Base-by-base conservation (phyloP, 2,329 filamentous ascomycete genomes). In the Aspergillus sergii region DNA sequence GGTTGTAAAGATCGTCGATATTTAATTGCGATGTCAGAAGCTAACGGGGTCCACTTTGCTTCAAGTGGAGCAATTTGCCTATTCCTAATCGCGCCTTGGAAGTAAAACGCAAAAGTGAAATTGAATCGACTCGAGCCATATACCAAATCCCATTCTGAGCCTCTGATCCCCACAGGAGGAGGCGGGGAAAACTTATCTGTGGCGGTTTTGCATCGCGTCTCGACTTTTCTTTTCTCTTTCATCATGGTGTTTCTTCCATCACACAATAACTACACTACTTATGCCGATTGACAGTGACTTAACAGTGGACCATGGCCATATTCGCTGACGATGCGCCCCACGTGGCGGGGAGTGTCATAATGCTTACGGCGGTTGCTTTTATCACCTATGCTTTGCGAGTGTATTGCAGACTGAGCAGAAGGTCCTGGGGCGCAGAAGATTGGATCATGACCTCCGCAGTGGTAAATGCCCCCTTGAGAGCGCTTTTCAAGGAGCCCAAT, bases 391-490 rank as follows among this genome's bases (percentile, higher is more conserved):
- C 57, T 0, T 34, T 70, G 57, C 69, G 69, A 16, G 64, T 66
- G 10, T 71, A 70, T 28, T 69, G 65, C 53, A 58, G 69, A 51
- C 0, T 70, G 21, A 63, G 60, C 10, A 59, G 68, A 23, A 68
- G 58, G 21, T 69, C 68, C 48, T 71, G 69, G 69, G 61, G 65
- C 10, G 28, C 57, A 39, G 69, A 71, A 23, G 69, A 71, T 39
- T 71, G 69, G 69, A 70, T 71, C 34, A 71, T 71, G 69, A 69
- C 68, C 0, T 58, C n/a, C 9, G 69, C 69, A 51, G 26, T 70
- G 67, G 69, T 71, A 51, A 23, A 66, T 63, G 1, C 4, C 16
- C 12, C 14, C 14, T 26, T 16, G 8, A 21, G 19, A 6, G 23
- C 14, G 10, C 10, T 21, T 9, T 23, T 5, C 23, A 4, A 6